phyloP scores from a whole-genome alignment of 306 rosid genomes.

The Sicyos baderoa region DNA sequence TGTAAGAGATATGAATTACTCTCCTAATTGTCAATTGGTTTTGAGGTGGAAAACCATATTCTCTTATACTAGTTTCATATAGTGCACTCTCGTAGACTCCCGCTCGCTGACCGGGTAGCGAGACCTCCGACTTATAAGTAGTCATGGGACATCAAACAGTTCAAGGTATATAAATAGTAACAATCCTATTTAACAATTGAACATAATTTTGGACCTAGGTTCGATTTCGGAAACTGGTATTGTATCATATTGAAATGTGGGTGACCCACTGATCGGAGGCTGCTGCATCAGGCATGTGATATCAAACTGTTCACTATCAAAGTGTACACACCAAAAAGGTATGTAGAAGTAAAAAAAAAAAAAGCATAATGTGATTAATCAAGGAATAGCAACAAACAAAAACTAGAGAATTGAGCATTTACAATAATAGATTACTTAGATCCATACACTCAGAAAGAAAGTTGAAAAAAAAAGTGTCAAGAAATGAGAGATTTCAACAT shows the following conservation, averaged over 20 bases:
- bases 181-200: background rate
- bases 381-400: constrained; percentile 29
- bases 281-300: constrained; percentile 21
- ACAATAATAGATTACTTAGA: constrained; percentile 41
- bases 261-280: constrained; percentile 20
- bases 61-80: no score
- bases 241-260: constrained; percentile 13
- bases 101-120: no score
- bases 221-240: constrained; percentile 4
- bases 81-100: no score
- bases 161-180: no score
- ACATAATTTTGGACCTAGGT: constrained; percentile 2
- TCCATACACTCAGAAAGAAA: constrained; percentile 24
- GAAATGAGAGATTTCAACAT: constrained; percentile 41
- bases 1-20: no score
- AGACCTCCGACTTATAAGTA: no score
- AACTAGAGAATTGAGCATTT: constrained; percentile 64
- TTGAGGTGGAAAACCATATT: no score
- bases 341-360: background rate
- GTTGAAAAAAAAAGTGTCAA: constrained; percentile 41
- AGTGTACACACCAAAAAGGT: constrained; percentile 11
- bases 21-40: no score
- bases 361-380: constrained; percentile 11
- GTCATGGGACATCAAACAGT: no score
- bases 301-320: constrained; percentile 8